Evolutionary conservation across 192 early-diverging fungal genomes (phyloP).

Genomic region (Coemansia sp.): DNA sequence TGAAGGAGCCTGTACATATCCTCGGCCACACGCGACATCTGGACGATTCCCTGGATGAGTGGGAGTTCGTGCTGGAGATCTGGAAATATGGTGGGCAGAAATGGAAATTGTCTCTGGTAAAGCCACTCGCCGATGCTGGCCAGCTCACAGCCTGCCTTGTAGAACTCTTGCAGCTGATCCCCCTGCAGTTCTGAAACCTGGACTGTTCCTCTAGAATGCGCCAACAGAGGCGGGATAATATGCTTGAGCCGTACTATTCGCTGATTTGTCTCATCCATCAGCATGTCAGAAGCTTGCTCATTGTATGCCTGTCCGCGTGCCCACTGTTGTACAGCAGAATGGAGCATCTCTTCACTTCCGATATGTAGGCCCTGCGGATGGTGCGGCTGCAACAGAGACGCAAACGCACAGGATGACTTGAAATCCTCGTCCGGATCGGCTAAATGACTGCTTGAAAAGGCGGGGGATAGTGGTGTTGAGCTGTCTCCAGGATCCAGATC

Average conservation of each 20-base stretch:
- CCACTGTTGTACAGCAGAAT: slow-evolving; percentile 38
- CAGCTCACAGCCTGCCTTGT: slow-evolving; percentile 24
- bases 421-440: neutral
- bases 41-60: slow-evolving; percentile 22
- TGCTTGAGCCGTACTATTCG: slow-evolving; percentile 27
- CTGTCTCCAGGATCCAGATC: slow-evolving; percentile 39
- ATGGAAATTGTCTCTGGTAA: slow-evolving; percentile 20
- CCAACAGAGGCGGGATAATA: slow-evolving; percentile 21
- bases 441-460: neutral
- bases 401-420: slow-evolving; percentile 8
- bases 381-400: slow-evolving; percentile 16
- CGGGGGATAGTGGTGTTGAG: neutral
- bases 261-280: slow-evolving; percentile 12
- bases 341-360: slow-evolving; percentile 7
- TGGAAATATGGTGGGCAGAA: slow-evolving; percentile 29
- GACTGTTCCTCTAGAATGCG: slow-evolving; percentile 1
- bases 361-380: neutral
- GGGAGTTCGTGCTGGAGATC: slow-evolving; percentile 22
- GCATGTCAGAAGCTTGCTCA: slow-evolving; percentile 16
- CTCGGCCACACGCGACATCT: slow-evolving; percentile 28
- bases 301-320: slow-evolving; percentile 18
- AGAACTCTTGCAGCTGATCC: slow-evolving; percentile 36
- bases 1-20: slow-evolving; percentile 39
- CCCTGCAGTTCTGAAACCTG: slow-evolving; percentile 4
- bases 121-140: slow-evolving; percentile 46